phyloP scores from a whole-genome alignment of 805 yeast species.

The Wickerhamomyces bisporus region DNA sequence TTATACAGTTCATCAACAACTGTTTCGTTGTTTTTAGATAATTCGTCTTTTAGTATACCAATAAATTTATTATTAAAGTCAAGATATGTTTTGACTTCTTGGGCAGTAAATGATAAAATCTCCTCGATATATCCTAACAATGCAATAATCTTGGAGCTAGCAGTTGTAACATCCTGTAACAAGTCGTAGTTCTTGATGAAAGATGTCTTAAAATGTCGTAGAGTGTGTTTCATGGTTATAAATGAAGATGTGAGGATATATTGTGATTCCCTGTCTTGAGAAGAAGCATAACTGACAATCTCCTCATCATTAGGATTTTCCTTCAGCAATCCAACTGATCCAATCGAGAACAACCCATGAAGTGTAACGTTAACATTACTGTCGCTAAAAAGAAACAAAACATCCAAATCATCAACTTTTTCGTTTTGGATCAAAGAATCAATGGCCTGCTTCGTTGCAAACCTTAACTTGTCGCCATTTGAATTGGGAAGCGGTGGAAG shows the following conservation, averaged over 20 bases:
- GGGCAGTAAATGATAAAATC: constrained; percentile 23
- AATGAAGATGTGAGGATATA: constrained; percentile 19
- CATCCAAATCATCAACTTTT: constrained; percentile 19
- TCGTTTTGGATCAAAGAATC: constrained; percentile 24
- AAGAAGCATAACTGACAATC: constrained; percentile 9
- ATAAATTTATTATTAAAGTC: constrained; percentile 34
- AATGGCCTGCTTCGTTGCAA: constrained; percentile 24
- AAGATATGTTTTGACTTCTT: constrained; percentile 30
- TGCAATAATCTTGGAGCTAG: constrained; percentile 19
- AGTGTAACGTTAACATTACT: constrained; percentile 24
- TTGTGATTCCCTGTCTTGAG: constrained; percentile 9
- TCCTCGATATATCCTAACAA: constrained; percentile 30
- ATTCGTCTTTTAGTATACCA: constrained; percentile 32
- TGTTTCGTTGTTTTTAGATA: constrained; percentile 20
- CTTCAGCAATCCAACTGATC: constrained; percentile 10
- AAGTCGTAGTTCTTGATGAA: constrained; percentile 9
- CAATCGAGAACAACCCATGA: constrained; percentile 30
- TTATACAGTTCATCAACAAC: constrained; percentile 40
- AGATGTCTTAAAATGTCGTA: constrained; percentile 12
- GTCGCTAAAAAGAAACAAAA: constrained; percentile 22
- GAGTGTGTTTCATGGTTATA: constrained; percentile 15
- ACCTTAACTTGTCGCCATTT: constrained; percentile 10
- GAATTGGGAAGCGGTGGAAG: constrained; percentile 26
- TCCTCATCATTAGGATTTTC: constrained; percentile 15
- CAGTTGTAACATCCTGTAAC: constrained; percentile 12